Conservation (phyloP, 306 rosid genomes). For the Fragaria nilgerrensis region DNA sequence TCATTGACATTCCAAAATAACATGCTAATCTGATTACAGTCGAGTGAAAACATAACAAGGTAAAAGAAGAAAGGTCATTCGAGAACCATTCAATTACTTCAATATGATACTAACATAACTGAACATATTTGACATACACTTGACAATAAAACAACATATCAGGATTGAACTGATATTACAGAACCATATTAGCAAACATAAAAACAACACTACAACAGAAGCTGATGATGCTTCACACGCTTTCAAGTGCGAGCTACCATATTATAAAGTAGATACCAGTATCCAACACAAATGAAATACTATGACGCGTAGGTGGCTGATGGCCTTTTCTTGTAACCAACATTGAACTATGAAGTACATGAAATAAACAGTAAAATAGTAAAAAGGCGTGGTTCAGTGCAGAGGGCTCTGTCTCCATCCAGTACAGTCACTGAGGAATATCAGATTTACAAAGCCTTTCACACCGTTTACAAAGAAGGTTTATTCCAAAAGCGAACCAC, state of each 20-base stretch:
- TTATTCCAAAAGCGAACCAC: neutral
- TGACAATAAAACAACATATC: neutral
- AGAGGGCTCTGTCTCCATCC: neutral
- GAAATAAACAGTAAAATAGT: neutral
- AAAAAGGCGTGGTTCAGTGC: neutral
- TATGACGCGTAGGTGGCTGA: too few species aligned
- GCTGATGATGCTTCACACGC: neutral
- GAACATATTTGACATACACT: neutral
- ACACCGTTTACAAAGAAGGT: neutral
- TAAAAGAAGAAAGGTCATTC: neutral
- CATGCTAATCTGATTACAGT: neutral
- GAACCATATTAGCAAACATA: neutral
- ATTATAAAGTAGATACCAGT: neutral
- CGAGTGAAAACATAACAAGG: neutral
- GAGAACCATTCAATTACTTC: neutral
- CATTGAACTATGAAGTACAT: neutral
- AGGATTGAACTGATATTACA: constrained; percentile 5
- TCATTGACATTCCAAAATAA: constrained; percentile 8
- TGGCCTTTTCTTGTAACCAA: neutral
- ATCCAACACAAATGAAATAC: neutral
- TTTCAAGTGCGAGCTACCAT: constrained; percentile 5
- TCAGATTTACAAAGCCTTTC: neutral
- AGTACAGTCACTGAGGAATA: neutral
- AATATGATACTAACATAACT: neutral
- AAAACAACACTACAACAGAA: neutral